phyloP scores from a whole-genome alignment of 805 yeast species.

The Ogataea wickerhamii region DNA sequence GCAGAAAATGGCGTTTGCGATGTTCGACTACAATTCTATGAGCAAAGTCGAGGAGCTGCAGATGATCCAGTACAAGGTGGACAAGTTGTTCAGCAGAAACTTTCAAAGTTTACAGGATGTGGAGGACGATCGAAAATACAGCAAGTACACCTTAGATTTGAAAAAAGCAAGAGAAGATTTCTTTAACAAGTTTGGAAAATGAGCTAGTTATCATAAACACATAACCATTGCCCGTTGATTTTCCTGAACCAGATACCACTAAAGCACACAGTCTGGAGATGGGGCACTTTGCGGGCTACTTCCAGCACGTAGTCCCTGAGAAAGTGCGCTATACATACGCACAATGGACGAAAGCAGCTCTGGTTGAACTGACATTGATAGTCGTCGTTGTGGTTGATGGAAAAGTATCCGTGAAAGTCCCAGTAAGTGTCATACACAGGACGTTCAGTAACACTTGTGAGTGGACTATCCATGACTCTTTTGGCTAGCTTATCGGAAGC shows the following conservation, averaged over 20 bases:
- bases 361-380: constrained; percentile 43
- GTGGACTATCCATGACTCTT: constrained; percentile 27
- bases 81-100: constrained; percentile 26
- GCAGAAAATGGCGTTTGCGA: constrained; percentile 30
- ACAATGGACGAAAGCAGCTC: constrained; percentile 39
- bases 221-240: constrained; percentile 13
- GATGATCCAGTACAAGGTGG: constrained; percentile 26
- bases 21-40: constrained; percentile 32
- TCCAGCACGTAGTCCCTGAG: constrained; percentile 39
- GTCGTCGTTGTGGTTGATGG: constrained; percentile 38
- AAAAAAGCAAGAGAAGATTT: constrained; percentile 30
- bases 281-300: constrained; percentile 33
- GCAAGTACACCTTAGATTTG: constrained; percentile 26
- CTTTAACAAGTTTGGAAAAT: constrained; percentile 26
- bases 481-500: constrained; percentile 43
- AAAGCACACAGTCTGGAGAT: constrained; percentile 31
- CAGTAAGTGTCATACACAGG: constrained; percentile 38
- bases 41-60: constrained; percentile 28
- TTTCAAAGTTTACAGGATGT: constrained; percentile 27
- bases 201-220: constrained; percentile 17
- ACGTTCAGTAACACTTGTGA: constrained; percentile 27
- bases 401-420: constrained; percentile 48
- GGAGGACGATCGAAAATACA: constrained; percentile 21
- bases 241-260: constrained; percentile 42
- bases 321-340: constrained; percentile 45